Evolutionary conservation across 768 basidiomycete species (phyloP), one percentile per base, ranked within the genome.

Genomic region (Leucocoprinus leucothites): DNA sequence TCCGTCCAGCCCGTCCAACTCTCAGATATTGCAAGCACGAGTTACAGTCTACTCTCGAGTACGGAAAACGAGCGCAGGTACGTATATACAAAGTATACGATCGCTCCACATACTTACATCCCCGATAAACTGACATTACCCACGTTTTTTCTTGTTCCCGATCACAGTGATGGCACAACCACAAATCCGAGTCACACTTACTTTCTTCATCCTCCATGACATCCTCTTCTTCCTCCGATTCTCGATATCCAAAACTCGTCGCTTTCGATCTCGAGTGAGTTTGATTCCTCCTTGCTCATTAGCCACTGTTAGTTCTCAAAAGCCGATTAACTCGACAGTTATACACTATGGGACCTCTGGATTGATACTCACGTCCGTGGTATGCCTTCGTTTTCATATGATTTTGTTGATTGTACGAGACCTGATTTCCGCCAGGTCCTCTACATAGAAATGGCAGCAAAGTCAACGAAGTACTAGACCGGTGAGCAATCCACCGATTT

Each of bases 261-360:
- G 89, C 85, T 2, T 92, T 94, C 65, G 92, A 94, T 63, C 71
- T 94, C 14, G 91, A 94, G 86, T 92, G 67, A 18, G 65, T 65
- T 28, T 34, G 22, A 24, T 36, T 24, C 46, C 9, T 22, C 13
- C 31, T 26, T 18, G 28, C 14, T n/a, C 35, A 13, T 44, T 34
- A 40, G 35, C 51, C 59, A 22, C 57, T n/a, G 49, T 9, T 24
- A 35, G 51, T 44, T 6, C 28, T 2, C 8, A 38, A 21, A 4
- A 1, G 14, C 46, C 9, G n/a, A n/a, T n/a, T n/a, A n/a, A n/a
- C n/a, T n/a, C n/a, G n/a, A n/a, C 58, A 91, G 91, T 64, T 93
- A 89, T 66, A 94, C 92, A 0, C 74, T 94, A 5, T 94, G 91
- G 91, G 81, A 86, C 55, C 74, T 93, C 14, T 93, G 91, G 91